phyloP scores from a whole-genome alignment of 2,329 filamentous ascomycete genomes.

The Penicillium italicum region DNA sequence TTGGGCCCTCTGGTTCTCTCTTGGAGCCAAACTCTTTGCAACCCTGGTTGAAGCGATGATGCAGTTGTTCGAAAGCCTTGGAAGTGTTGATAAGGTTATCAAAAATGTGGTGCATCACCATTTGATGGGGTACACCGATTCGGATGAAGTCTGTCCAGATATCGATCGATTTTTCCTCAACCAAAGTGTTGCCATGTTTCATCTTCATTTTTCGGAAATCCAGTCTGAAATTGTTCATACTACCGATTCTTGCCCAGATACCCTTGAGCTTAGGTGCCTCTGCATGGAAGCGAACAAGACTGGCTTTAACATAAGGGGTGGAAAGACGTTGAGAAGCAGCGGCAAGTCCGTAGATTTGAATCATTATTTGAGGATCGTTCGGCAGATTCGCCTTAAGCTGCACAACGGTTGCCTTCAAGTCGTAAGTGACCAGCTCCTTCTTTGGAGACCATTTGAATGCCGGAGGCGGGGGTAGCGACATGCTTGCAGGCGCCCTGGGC shows the following conservation, averaged over 20 bases:
- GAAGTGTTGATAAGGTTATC: slow-evolving; percentile 86
- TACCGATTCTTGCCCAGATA: slow-evolving; percentile 83
- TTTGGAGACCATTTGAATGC: slow-evolving; percentile 23
- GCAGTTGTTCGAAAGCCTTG: slow-evolving; percentile 86
- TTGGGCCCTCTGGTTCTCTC: slow-evolving; percentile 81
- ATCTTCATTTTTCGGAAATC: slow-evolving; percentile 75
- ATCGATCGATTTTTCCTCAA: slow-evolving; percentile 79
- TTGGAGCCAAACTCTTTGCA: slow-evolving; percentile 84
- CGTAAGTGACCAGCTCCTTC: slow-evolving; percentile 71
- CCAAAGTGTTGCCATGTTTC: slow-evolving; percentile 59
- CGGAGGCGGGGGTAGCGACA: slow-evolving; percentile 29
- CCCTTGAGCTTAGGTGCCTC: slow-evolving; percentile 77
- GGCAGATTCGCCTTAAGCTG: slow-evolving; percentile 89
- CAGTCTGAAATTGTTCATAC: slow-evolving; percentile 73
- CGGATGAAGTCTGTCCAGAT: slow-evolving; percentile 80
- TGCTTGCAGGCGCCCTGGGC: slow-evolving; percentile 15
- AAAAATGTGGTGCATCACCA: slow-evolving; percentile 84
- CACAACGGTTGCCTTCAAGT: slow-evolving; percentile 75
- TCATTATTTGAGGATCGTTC: slow-evolving; percentile 82
- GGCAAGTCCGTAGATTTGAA: slow-evolving; percentile 81
- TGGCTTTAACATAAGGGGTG: slow-evolving; percentile 72
- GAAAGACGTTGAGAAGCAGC: slow-evolving; percentile 84
- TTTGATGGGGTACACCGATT: slow-evolving; percentile 82
- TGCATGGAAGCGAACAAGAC: slow-evolving; percentile 78
- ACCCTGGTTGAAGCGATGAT: slow-evolving; percentile 84